phyloP scores from a whole-genome alignment of 257 asterid genomes.

The Solanum sejunctum region DNA sequence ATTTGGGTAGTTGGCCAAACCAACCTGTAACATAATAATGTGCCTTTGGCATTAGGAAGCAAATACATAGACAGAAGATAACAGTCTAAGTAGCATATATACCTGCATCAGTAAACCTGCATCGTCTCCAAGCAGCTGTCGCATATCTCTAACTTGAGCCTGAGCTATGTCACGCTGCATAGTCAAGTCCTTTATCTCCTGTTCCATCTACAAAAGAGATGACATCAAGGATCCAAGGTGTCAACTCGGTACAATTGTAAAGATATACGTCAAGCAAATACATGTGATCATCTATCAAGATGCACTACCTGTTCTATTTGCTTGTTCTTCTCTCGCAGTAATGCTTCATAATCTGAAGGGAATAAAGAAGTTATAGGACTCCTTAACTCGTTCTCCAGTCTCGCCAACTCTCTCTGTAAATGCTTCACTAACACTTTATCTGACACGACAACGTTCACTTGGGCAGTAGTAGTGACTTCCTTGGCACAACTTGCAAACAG shows the following conservation, averaged over 20 bases:
- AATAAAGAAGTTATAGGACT: conserved; percentile 29
- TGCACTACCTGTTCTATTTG: conserved; percentile 66
- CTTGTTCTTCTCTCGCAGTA: conserved; percentile 57
- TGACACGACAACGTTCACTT: conserved; percentile 78
- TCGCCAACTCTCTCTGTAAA: conserved; percentile 62
- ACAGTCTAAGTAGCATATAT: background rate
- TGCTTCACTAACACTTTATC: conserved; percentile 84
- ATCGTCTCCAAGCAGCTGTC: conserved; percentile 47
- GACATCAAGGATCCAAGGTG: background rate
- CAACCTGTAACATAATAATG: conserved; percentile 31
- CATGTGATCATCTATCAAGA: background rate
- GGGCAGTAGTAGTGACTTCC: conserved; percentile 83
- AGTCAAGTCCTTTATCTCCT: conserved; percentile 55
- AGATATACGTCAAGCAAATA: background rate
- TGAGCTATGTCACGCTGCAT: conserved; percentile 80
- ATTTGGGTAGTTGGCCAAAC: conserved; percentile 53
- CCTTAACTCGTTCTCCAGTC: conserved; percentile 65
- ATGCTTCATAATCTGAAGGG: conserved; percentile 31
- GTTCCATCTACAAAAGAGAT: conserved; percentile 48
- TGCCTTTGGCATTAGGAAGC: background rate
- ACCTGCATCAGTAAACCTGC: conserved; percentile 35
- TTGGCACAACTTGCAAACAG: conserved; percentile 95
- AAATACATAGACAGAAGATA: background rate
- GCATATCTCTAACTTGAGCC: conserved; percentile 62
- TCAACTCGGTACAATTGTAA: background rate